Conservation (phyloP, 2,329 filamentous ascomycete genomes). For the Fusarium agapanthi region DNA sequence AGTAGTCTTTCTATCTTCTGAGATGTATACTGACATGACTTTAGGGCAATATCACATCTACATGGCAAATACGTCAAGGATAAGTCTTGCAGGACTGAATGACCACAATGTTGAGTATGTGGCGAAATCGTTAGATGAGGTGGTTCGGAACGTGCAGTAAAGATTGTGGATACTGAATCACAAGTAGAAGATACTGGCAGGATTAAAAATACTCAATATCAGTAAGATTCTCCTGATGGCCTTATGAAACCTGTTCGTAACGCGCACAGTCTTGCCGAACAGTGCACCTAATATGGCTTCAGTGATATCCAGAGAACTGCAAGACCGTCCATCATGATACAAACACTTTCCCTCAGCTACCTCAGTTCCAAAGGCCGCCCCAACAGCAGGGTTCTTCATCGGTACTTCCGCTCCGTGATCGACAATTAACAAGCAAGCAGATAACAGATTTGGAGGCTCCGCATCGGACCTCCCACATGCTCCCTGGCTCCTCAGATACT, state of each 20-base stretch:
- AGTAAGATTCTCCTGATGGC: fast-evolving
- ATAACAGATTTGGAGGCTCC: not conserved
- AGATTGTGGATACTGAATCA: not conserved
- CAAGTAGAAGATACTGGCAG: fast-evolving
- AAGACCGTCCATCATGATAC: fast-evolving
- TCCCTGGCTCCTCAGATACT: not conserved
- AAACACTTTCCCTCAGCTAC: not conserved
- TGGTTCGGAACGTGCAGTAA: slow-evolving; percentile 7
- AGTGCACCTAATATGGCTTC: fast-evolving
- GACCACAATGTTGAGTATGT: slow-evolving; percentile 45
- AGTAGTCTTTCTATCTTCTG: fast-evolving
- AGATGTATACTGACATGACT: not conserved
- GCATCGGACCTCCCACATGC: not conserved
- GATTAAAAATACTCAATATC: too few species aligned
- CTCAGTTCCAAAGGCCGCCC: too few species aligned
- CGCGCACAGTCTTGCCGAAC: fast-evolving
- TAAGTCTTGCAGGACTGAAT: slow-evolving; percentile 52
- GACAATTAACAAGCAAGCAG: not conserved
- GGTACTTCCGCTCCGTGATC: not conserved
- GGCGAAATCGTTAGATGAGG: slow-evolving; percentile 26
- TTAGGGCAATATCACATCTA: slow-evolving; percentile 49
- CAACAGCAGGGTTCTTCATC: not conserved
- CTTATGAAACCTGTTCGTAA: too few species aligned
- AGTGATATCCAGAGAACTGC: too few species aligned
- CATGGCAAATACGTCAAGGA: slow-evolving; percentile 51